Percentiles rank a stretch among this genome's conserved stretches.
Conservation (phyloP, 768 basidiomycete genomes). For the Rhizopogon salebrosus region DNA sequence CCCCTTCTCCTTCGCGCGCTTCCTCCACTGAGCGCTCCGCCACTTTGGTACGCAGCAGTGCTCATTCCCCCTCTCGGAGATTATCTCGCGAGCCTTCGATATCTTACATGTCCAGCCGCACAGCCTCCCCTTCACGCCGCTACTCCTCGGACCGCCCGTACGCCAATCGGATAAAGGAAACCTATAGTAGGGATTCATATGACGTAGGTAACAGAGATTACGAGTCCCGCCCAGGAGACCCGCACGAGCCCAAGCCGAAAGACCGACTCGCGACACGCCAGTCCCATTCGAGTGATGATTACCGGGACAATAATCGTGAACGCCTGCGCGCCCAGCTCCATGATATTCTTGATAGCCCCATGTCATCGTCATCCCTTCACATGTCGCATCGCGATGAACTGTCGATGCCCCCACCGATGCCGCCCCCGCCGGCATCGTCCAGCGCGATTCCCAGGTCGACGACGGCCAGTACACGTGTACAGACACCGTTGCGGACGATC, state of each 20-base stretch:
- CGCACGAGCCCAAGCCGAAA: conserved; percentile 17
- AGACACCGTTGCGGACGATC: neutral
- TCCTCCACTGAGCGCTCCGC: conserved; percentile 17
- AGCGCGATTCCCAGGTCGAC: conserved; percentile 17
- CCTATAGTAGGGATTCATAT: conserved; percentile 14
- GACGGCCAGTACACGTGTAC: conserved; percentile 9
- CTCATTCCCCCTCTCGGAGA: conserved; percentile 18
- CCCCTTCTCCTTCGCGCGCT: conserved; percentile 23
- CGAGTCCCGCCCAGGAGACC: conserved; percentile 18
- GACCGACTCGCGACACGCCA: conserved; percentile 19
- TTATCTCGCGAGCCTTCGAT: conserved; percentile 10
- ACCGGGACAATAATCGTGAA: conserved; percentile 23
- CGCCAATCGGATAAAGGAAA: conserved; percentile 20
- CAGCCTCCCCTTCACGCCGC: conserved; percentile 22
- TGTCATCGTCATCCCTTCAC: conserved; percentile 39
- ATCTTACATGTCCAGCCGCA: conserved; percentile 22
- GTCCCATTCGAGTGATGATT: conserved; percentile 20
- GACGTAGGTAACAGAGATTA: conserved; percentile 17
- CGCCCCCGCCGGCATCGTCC: conserved; percentile 10
- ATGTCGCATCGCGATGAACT: conserved; percentile 26
- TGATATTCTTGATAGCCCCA: conserved; percentile 41
- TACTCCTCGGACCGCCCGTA: conserved; percentile 18
- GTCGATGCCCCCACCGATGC: conserved; percentile 19
- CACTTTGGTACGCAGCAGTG: conserved; percentile 23
- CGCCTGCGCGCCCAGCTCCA: conserved; percentile 32